Evolutionary conservation across 164 flowering plant genomes (phyloP).

Genomic region (Warburgia ugandensis): DNA sequence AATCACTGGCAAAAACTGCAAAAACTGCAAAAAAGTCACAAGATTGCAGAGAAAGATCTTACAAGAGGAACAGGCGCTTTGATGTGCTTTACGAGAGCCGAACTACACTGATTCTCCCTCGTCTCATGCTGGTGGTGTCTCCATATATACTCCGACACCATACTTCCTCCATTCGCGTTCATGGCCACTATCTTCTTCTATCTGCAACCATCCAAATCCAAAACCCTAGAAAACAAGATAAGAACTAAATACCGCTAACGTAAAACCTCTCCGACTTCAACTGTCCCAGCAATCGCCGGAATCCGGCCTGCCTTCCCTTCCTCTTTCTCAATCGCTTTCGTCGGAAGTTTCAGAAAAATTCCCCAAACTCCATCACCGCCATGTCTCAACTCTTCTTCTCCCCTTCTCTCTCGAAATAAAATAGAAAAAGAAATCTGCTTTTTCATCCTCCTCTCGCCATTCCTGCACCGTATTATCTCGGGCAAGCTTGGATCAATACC

Average conservation of each 20-base stretch:
- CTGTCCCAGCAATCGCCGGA: too few relatives aligned
- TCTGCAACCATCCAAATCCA: conserved; percentile 6
- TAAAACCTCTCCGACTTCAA: background rate
- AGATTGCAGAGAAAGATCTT: conserved; percentile 9
- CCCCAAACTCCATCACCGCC: conserved; percentile 2
- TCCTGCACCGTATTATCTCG: conserved; percentile 4
- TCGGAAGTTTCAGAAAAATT: background rate
- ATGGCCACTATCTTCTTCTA: conserved; percentile 10
- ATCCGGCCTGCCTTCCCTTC: too few relatives aligned
- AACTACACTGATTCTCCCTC: conserved; percentile 49
- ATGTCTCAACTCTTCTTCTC: background rate
- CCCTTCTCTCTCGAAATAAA: background rate
- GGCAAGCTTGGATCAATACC: background rate
- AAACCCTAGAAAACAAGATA: background rate
- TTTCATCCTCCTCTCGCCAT: background rate
- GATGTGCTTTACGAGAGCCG: conserved; percentile 58
- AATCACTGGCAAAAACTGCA: background rate
- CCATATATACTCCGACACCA: conserved; percentile 38
- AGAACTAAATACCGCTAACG: background rate
- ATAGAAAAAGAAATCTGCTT: background rate
- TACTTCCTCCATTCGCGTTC: conserved; percentile 24
- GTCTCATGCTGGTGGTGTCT: conserved; percentile 50
- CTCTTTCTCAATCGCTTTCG: too few relatives aligned
- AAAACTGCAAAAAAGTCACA: conserved; percentile 15
- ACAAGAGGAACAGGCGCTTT: conserved; percentile 69